phyloP scores from a whole-genome alignment of 2,329 filamentous ascomycete genomes.

The Diaporthe ilicicola region DNA sequence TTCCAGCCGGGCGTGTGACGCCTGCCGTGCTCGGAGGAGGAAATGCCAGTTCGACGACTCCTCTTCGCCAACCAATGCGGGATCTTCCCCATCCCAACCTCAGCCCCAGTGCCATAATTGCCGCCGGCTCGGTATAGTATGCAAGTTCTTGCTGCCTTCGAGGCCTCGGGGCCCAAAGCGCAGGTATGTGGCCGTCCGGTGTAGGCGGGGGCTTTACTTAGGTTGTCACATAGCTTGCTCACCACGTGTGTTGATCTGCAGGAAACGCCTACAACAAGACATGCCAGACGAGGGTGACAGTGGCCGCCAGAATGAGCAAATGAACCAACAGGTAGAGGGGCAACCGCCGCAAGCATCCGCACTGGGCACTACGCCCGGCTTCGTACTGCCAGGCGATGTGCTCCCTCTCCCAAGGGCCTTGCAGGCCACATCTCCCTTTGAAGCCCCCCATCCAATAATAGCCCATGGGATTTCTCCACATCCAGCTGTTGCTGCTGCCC shows the following conservation, averaged over 20 bases:
- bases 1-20: constrained; percentile 4
- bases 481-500: neutral
- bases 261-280: neutral
- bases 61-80: neutral
- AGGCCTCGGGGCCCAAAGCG: constrained; percentile 11
- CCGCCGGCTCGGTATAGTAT: neutral
- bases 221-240: neutral
- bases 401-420: neutral
- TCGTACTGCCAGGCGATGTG: constrained; percentile 6
- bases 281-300: neutral
- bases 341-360: neutral
- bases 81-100: neutral
- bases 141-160: neutral
- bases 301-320: neutral
- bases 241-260: neutral
- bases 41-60: neutral
- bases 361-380: neutral
- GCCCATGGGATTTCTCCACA: neutral
- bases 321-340: neutral
- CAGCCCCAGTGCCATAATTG: constrained; percentile 8
- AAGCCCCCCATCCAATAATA: neutral
- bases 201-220: neutral
- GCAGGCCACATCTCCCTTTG: neutral
- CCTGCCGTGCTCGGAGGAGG: constrained; percentile 11
- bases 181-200: neutral